These are phyloP conservation scores for Albatrellus sp. DNA, from an alignment of 1,284 basidiomycete species.

Conservation along the genomic window DNA sequence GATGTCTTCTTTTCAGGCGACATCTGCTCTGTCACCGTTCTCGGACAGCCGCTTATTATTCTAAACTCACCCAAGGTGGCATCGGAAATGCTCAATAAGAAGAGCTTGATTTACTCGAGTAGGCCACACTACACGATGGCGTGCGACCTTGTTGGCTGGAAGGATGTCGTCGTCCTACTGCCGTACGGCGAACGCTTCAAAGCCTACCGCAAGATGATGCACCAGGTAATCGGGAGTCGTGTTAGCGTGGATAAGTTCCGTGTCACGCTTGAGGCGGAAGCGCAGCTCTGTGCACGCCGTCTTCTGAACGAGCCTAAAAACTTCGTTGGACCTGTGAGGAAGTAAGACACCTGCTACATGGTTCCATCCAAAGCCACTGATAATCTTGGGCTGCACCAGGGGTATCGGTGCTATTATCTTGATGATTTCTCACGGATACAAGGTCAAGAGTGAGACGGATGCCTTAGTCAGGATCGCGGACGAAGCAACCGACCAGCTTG, in stretches of 20 bases:
- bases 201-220: conserved; percentile 14
- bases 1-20: conserved; percentile 11
- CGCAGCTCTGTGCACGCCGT: conserved; percentile 12
- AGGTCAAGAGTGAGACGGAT: conserved; percentile 18
- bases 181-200: conserved; percentile 14
- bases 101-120: conserved; percentile 16
- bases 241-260: conserved; percentile 15
- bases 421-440: conserved; percentile 23
- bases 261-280: conserved; percentile 15
- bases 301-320: conserved; percentile 13
- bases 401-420: conserved; percentile 21
- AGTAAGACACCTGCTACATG: conserved; percentile 10
- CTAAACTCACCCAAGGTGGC: conserved; percentile 16
- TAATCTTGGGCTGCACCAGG: conserved; percentile 10
- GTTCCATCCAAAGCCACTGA: conserved; percentile 1
- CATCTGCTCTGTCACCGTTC: conserved; percentile 15
- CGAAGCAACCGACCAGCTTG: conserved; percentile 18
- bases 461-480: conserved; percentile 20
- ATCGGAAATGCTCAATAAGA: conserved; percentile 16
- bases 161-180: conserved; percentile 11
- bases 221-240: conserved; percentile 17
- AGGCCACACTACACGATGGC: conserved; percentile 16
- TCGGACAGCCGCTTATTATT: conserved; percentile 16
- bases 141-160: conserved; percentile 16
- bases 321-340: conserved; percentile 14